Percentiles rank a stretch among this genome's conserved stretches.
These are phyloP conservation scores for Kernera saxatilis DNA, from an alignment of 345 rosid genomes.

Conservation along the genomic window DNA sequence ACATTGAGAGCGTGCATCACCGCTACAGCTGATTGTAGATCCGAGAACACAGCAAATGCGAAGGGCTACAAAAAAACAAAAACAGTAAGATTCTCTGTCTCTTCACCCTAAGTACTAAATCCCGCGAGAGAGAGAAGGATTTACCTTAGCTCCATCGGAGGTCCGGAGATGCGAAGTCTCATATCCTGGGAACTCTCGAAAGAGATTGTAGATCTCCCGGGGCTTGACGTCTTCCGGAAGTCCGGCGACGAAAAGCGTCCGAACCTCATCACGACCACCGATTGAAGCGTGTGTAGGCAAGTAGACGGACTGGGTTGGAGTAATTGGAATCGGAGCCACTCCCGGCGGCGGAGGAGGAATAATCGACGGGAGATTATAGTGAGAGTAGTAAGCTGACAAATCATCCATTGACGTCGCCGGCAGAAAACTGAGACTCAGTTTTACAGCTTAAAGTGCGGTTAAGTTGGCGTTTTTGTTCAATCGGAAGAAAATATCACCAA, in stretches of 20 bases:
- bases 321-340: conserved; percentile 22
- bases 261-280: conserved; percentile 45
- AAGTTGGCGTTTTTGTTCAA: background rate
- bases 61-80: conserved; percentile 49
- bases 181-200: conserved; percentile 84
- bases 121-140: background rate
- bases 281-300: conserved; percentile 25
- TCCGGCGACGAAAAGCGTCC: conserved; percentile 89
- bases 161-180: conserved; percentile 78
- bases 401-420: conserved; percentile 45
- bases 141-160: conserved; percentile 37
- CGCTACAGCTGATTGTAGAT: conserved; percentile 67
- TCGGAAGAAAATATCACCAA: background rate
- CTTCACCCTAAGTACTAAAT: background rate
- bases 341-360: conserved; percentile 30
- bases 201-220: conserved; percentile 82
- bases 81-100: background rate
- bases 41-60: conserved; percentile 74
- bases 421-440: background rate
- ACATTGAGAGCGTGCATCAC: conserved; percentile 83
- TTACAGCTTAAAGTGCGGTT: background rate
- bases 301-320: conserved; percentile 36
- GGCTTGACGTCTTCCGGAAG: conserved; percentile 84
- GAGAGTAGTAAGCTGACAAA: conserved; percentile 52
- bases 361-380: conserved; percentile 25